These are phyloP conservation scores for Cordia subcordata DNA, from an alignment of 257 asterid species.

Conservation along the genomic window DNA sequence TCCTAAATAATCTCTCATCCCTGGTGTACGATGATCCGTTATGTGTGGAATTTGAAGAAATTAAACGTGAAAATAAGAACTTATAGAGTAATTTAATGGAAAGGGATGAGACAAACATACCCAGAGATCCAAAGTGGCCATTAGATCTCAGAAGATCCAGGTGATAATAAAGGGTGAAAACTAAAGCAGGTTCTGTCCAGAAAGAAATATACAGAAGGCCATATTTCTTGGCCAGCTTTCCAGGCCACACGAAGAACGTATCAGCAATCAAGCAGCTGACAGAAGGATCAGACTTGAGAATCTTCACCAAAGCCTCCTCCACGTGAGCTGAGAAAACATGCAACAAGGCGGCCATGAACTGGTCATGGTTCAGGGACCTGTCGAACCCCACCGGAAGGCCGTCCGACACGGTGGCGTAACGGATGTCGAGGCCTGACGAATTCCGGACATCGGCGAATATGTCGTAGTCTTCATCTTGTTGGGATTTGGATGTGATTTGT, in stretches of 20 bases:
- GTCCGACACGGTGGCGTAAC: constrained; percentile 39
- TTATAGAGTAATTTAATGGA: too few relatives aligned
- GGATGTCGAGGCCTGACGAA: constrained; percentile 34
- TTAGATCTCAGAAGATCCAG: constrained; percentile 38
- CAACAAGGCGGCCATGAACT: constrained; percentile 40
- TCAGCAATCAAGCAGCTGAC: constrained; percentile 51
- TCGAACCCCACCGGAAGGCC: constrained; percentile 40
- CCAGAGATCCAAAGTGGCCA: constrained; percentile 46
- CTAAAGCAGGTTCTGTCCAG: constrained; percentile 52
- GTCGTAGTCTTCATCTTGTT: neutral
- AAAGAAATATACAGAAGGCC: constrained; percentile 30
- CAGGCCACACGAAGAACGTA: constrained; percentile 46
- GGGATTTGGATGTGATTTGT: constrained; percentile 20
- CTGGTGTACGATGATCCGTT: too few relatives aligned
- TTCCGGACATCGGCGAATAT: constrained; percentile 25
- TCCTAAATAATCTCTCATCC: too few relatives aligned
- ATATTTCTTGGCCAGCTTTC: constrained; percentile 39
- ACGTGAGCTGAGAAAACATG: constrained; percentile 47
- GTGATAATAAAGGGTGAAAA: constrained; percentile 41
- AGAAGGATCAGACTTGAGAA: constrained; percentile 15
- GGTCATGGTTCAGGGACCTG: constrained; percentile 37
- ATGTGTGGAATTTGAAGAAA: too few relatives aligned
- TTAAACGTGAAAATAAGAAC: too few relatives aligned
- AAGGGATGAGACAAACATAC: constrained; percentile 15
- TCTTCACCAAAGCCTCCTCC: constrained; percentile 33